A percentile compares a stretch with the other conserved stretches of the same genome.
Evolutionary conservation across 768 basidiomycete species (phyloP).

Genomic region (Tricholoma sp.): DNA sequence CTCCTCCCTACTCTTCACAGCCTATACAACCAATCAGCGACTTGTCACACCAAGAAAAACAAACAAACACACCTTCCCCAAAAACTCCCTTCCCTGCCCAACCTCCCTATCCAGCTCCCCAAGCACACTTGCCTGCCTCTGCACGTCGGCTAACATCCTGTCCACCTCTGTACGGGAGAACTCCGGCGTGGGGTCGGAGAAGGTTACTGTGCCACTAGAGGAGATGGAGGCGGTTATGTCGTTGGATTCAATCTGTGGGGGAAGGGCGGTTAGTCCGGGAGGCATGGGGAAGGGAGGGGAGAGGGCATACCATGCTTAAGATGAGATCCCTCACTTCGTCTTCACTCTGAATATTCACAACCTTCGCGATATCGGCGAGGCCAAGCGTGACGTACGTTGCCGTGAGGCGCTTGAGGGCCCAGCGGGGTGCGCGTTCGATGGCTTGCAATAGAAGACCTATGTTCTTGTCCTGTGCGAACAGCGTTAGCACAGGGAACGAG

Average conservation of each 20-base stretch:
- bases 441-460: slow-evolving; percentile 65
- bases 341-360: slow-evolving; percentile 44
- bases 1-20: slow-evolving; percentile 19
- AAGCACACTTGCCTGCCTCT: slow-evolving; percentile 49
- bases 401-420: slow-evolving; percentile 76
- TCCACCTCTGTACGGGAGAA: slow-evolving; percentile 63
- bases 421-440: slow-evolving; percentile 65
- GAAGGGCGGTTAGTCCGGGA: neutral
- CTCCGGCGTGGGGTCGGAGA: slow-evolving; percentile 55
- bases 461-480: slow-evolving; percentile 55
- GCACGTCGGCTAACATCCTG: slow-evolving; percentile 44
- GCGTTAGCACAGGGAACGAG: neutral
- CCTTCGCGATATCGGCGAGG: slow-evolving; percentile 63
- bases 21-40: slow-evolving; percentile 3
- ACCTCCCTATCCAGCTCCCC: slow-evolving; percentile 48
- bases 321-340: slow-evolving; percentile 57
- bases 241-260: slow-evolving; percentile 56
- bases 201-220: slow-evolving; percentile 69
- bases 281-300: neutral
- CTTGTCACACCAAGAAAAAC: neutral
- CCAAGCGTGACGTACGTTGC: slow-evolving; percentile 79
- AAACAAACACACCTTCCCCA: slow-evolving; percentile 52
- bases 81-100: slow-evolving; percentile 64
- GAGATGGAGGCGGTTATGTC: slow-evolving; percentile 71
- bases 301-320: slow-evolving; percentile 64